Evolutionary conservation across 2,329 filamentous ascomycete species (phyloP).

Genomic region (Neofusicoccum sp.): DNA sequence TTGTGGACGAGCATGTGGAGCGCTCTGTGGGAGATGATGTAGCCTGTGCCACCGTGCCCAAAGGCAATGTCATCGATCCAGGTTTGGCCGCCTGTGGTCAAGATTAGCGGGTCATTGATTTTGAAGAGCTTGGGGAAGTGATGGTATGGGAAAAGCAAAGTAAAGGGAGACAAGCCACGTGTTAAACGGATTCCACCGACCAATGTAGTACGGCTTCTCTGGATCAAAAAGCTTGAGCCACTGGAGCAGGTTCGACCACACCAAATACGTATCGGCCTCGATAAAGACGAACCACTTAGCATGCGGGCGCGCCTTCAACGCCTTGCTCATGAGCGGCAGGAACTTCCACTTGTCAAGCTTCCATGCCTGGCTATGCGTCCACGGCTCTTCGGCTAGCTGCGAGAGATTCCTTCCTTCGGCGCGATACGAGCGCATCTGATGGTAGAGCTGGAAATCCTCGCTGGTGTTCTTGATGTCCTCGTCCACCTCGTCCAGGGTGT

Average conservation of each 20-base stretch:
- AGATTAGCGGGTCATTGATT: too few species aligned
- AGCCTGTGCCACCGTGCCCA: slow-evolving; percentile 50
- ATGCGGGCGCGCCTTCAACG: slow-evolving; percentile 40
- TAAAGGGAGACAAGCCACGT: background rate
- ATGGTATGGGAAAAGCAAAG: background rate
- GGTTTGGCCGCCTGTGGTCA: slow-evolving; percentile 34
- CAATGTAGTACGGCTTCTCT: slow-evolving; percentile 46
- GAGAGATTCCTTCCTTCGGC: slow-evolving; percentile 45
- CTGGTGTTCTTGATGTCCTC: slow-evolving; percentile 41
- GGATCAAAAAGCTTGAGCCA: slow-evolving; percentile 44
- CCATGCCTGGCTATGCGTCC: slow-evolving; percentile 39
- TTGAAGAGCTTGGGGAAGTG: background rate
- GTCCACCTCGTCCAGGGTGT: slow-evolving; percentile 49
- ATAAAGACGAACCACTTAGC: slow-evolving; percentile 44
- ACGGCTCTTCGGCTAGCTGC: slow-evolving; percentile 26
- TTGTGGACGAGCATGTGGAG: slow-evolving; percentile 39
- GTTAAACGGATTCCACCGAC: slow-evolving; percentile 21
- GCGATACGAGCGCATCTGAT: slow-evolving; percentile 49
- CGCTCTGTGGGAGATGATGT: slow-evolving; percentile 46
- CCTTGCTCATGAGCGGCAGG: slow-evolving; percentile 57
- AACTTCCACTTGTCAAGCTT: slow-evolving; percentile 63
- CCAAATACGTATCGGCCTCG: slow-evolving; percentile 41
- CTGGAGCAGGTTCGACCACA: slow-evolving; percentile 43
- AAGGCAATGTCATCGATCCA: slow-evolving; percentile 49
- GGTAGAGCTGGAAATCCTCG: slow-evolving; percentile 58